phyloP scores from a whole-genome alignment of 106 monocot species.

The Dactylorhiza incarnata region DNA sequence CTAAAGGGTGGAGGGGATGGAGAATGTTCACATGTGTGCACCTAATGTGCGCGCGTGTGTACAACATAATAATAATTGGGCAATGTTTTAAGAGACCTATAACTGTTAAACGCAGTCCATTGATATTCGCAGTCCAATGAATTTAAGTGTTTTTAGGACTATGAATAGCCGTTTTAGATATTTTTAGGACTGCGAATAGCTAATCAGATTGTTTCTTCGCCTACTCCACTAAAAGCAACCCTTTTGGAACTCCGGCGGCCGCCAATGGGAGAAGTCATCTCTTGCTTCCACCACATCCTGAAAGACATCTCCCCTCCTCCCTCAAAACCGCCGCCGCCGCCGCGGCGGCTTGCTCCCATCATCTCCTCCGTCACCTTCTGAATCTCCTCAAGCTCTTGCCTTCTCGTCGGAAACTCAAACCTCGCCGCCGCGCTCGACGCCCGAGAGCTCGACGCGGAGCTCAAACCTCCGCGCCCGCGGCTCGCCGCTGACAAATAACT shows the following conservation, averaged over 20 bases:
- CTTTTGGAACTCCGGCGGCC: background rate
- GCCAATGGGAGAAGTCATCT: background rate
- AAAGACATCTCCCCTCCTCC: slow-evolving; percentile 27
- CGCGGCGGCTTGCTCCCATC: background rate
- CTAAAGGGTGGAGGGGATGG: no score
- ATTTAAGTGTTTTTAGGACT: no score
- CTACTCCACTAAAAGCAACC: no score
- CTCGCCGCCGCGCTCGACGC: background rate
- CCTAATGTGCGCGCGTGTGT: no score
- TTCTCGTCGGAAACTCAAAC: slow-evolving; percentile 32
- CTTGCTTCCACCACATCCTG: slow-evolving; percentile 19
- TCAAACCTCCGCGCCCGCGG: background rate
- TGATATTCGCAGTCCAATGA: no score
- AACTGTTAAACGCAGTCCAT: no score
- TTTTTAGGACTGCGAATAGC: no score
- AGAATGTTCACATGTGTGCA: no score
- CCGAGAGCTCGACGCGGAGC: background rate
- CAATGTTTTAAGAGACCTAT: no score
- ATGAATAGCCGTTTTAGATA: no score
- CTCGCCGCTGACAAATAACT: background rate
- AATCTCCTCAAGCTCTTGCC: slow-evolving; percentile 25
- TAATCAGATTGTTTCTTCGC: no score
- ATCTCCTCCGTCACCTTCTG: slow-evolving; percentile 28
- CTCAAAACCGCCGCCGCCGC: background rate
- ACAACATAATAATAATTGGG: no score